Base-by-base conservation (phyloP, 2,329 filamentous ascomycete species). In the Arthroderma sp. region DNA sequence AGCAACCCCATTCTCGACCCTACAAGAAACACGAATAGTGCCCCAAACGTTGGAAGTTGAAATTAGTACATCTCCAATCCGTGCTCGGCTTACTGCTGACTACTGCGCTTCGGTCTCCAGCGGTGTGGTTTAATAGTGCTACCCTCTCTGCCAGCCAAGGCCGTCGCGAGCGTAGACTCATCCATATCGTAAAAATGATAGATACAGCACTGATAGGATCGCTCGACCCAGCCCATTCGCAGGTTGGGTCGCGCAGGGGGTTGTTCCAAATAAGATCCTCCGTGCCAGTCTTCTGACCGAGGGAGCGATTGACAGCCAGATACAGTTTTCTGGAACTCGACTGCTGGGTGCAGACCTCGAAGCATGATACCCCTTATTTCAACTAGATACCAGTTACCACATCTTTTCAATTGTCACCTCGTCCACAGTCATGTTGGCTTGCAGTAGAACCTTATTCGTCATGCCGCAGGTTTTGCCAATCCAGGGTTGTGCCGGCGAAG, bases 371-470 rank as follows among this genome's bases (percentile, higher is more conserved):
- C 1, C 46, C 1, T 36, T 48, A n/a, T n/a, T 5, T 27, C 34
- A 8, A 40, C 49, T 1, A 31, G 44, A 42, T 56, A 45, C 51
- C 51, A 58, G 29, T 31, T 41, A 7, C 53, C 53, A 34, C 54
- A 54, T 27, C 41, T 31, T n/a, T 42, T 15, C 10, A 22, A 51
- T 51, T 3, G 54, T 53, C 4, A 46, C 49, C 9, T 45, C 29
- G 4, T 54, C 52, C 1, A 57, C 42, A 3, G 51, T 51, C 3
- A 47, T 40, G 32, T 51, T 50, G 4, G 30, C 36, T 10, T 53
- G 55, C 3, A 51, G 51, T 2, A 33, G 29, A 30, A 29, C 9
- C 43, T 29, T 5, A 5, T 9, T 4, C 0, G 4, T 5, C 9
- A 11, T 10, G 33, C 49, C 42, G 48, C 50, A 33, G n/a, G 10